A percentile compares a stretch with the other conserved stretches of the same genome.
Conservation (phyloP, 352 stramenopile species). For the Phytopythium kandeliae region DNA sequence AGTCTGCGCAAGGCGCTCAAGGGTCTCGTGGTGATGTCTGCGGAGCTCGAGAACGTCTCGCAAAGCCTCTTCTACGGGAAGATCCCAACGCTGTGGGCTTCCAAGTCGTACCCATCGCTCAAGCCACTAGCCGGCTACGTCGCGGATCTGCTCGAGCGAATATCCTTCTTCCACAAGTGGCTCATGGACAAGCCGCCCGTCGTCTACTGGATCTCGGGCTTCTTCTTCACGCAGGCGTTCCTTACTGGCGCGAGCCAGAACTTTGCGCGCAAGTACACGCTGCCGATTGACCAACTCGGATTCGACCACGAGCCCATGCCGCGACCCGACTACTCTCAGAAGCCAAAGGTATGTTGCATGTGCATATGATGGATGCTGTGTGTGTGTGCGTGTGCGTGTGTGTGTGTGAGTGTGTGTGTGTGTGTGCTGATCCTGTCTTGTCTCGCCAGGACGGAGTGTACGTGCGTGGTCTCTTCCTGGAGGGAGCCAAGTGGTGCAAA, state of each 20-base stretch:
- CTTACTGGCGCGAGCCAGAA: constrained; percentile 94
- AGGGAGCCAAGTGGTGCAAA: constrained; percentile 88
- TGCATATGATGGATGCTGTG: too few relatives aligned
- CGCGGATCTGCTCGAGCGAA: constrained; percentile 86
- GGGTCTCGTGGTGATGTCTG: constrained; percentile 92
- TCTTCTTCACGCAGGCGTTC: constrained; percentile 97
- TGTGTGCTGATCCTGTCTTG: too few relatives aligned
- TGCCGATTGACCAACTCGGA: constrained; percentile 87
- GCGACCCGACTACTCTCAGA: constrained; percentile 61
- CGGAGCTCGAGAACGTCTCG: constrained; percentile 90
- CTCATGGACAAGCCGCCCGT: constrained; percentile 80
- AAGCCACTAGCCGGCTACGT: constrained; percentile 91
- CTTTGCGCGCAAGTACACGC: constrained; percentile 88
- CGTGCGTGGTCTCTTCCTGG: constrained; percentile 83
- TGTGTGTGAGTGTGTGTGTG: too few relatives aligned
- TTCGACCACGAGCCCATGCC: constrained; percentile 84
- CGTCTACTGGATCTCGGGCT: constrained; percentile 93
- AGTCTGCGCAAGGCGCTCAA: constrained; percentile 89
- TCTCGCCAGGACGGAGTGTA: constrained; percentile 80
- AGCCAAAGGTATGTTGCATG: constrained; percentile 70
- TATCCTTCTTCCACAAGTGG: constrained; percentile 90
- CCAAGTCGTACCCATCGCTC: constrained; percentile 90
- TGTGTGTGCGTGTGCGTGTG: too few relatives aligned
- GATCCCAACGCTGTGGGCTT: constrained; percentile 88
- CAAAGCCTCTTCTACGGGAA: constrained; percentile 91